Conservation (phyloP, 1,284 basidiomycete species). For the Heterobasidion irregulare region DNA sequence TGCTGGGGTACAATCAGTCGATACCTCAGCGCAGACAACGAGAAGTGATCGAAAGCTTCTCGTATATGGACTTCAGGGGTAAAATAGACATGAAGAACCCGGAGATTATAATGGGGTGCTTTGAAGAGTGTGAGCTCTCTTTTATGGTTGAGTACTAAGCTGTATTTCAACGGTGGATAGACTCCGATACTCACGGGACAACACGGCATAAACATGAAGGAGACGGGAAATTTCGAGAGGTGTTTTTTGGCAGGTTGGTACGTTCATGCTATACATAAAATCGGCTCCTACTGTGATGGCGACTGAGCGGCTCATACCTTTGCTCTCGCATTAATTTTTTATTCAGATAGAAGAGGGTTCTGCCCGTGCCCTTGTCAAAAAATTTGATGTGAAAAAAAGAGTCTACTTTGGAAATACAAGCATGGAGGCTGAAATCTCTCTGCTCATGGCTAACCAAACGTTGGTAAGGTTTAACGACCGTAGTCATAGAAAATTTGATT, state of each 20-base stretch:
- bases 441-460: constrained; percentile 95
- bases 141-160: neutral
- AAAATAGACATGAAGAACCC: constrained; percentile 81
- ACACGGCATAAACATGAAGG: constrained; percentile 44
- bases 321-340: neutral
- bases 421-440: constrained; percentile 94
- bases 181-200: constrained; percentile 36
- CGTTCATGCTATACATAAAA: constrained; percentile 19
- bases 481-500: neutral
- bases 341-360: constrained; percentile 62
- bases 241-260: constrained; percentile 83
- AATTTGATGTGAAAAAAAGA: constrained; percentile 87
- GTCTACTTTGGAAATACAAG: constrained; percentile 93
- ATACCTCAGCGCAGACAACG: constrained; percentile 60
- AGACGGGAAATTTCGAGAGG: constrained; percentile 60
- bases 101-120: constrained; percentile 70
- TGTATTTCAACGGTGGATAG: constrained; percentile 20
- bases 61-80: constrained; percentile 81
- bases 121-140: constrained; percentile 78
- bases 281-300: too few relatives aligned
- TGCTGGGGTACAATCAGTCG: constrained; percentile 71
- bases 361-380: constrained; percentile 59
- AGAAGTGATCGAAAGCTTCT: constrained; percentile 73
- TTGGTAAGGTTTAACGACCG: constrained; percentile 36
- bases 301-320: neutral